Base-by-base conservation (phyloP, 345 rosid species). In the Combretum micranthum region DNA sequence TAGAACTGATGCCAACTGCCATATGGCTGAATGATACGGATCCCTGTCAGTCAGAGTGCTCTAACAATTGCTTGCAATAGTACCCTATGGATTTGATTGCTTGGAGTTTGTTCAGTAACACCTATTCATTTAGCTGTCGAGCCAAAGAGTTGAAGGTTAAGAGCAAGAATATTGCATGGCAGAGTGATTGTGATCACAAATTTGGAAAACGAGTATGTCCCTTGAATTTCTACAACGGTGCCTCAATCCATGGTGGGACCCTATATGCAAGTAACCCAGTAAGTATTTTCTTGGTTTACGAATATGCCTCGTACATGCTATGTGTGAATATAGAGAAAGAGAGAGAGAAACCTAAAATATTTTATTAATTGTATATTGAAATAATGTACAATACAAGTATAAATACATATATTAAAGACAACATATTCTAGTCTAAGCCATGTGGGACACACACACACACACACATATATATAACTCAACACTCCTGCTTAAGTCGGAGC, bases 101-200 rank as follows among this genome's bases (percentile, higher is more conserved):
- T 13, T 88, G 96, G 96, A 85, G 96, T 80, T 76, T 88, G 69
- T 88, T 88, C 76, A 88, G 85, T 56, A 93, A 88, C 61, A 81
- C 93, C 16, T 88, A 77, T 49, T 59, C 59, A 45, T 80, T 88
- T 73, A 54, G 64, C 62, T 88, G 80, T 48, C 75, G 73, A 23
- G 64, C 55, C 16, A 42, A 19, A 11, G 66, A 83, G 65, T 56
- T 88, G 64, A 66, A 49, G 49, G 73, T 85, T 59, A 80, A 66
- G 59, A 66, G 86, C 62, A 77, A 76, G 56, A 83, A 88, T 56
- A 85, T 88, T 59, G 75, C 93, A 16, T 88, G 96, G 93, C 71
- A 73, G 60, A 88, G 93, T 68, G 93, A 88, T 63, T 86, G 85
- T n/a, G 77, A 78, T 25, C 81, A 78, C 72, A 85, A 88, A 70